Evolutionary conservation across 1,284 basidiomycete genomes (phyloP).

Genomic region (Phenoliferia sp.): DNA sequence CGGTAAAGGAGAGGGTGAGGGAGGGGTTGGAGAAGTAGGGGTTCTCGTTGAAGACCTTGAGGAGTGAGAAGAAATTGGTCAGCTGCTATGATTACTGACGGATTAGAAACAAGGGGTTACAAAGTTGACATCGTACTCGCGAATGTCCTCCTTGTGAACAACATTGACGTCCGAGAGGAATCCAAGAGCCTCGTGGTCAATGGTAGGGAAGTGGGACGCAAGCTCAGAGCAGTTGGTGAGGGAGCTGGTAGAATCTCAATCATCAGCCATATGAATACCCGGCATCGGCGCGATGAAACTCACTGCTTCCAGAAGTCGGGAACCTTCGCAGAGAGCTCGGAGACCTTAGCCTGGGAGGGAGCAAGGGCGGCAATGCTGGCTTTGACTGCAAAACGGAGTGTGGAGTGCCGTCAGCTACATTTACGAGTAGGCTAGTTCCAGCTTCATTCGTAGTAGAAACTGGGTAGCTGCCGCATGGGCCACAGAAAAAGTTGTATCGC

Average conservation of each 20-base stretch:
- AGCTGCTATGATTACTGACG: background rate
- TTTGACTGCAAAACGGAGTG: slow-evolving; percentile 13
- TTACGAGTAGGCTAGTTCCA: background rate
- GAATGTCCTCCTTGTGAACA: slow-evolving; percentile 22
- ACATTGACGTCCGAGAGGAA: slow-evolving; percentile 27
- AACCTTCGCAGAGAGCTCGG: slow-evolving; percentile 25
- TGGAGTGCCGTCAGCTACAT: background rate
- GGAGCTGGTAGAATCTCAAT: no score
- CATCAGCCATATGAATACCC: no score
- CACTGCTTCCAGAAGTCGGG: slow-evolving; percentile 35
- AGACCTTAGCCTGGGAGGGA: slow-evolving; percentile 21
- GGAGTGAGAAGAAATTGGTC: background rate
- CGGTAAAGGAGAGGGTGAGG: slow-evolving; percentile 8
- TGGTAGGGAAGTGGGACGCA: slow-evolving; percentile 5
- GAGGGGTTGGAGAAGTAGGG: slow-evolving; percentile 27
- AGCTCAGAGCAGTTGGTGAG: slow-evolving; percentile 20
- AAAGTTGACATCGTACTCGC: slow-evolving; percentile 24
- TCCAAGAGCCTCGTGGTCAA: slow-evolving; percentile 26
- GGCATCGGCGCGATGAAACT: no score
- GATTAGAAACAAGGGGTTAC: slow-evolving; percentile 2
- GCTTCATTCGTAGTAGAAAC: background rate
- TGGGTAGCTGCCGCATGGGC: background rate
- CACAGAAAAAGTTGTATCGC: background rate
- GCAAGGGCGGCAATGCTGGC: slow-evolving; percentile 21
- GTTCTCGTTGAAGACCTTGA: slow-evolving; percentile 18